Base-by-base conservation (phyloP, 2,329 filamentous ascomycete species). In the Calonectria hawksworthii region DNA sequence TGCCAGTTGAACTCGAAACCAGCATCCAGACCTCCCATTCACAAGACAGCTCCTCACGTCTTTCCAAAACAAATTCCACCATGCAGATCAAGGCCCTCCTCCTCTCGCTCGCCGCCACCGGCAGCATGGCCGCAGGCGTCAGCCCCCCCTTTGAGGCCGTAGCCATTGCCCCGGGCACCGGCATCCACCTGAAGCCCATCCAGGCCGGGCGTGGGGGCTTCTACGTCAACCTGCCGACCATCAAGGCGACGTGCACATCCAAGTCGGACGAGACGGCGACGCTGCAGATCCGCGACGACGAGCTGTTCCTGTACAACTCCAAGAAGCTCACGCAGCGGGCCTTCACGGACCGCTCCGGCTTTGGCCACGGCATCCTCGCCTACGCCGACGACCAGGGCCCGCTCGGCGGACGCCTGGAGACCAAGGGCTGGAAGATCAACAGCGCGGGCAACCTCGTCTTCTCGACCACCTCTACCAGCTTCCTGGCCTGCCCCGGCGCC, bases 311-410 rank as follows among this genome's bases (percentile, higher is more conserved):
- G 41, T 91, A 86, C 73, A 76, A 80, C 28, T 61, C 54, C 1
- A 83, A 83, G n/a, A 84, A 83, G 9, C 83, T 77, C 44, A 83
- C 83, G 3, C 91, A 92, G 84, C 83, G 88, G 78, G 74, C 90
- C 65, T 92, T 80, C 76, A 88, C 88, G 51, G 90, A 93, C 82
- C 88, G 88, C 56, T 91, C 89, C 56, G 90, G 90, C 79, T 91
- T 92, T 89, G 88, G 89, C 76, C 88, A 90, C 77, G 91, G 91
- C 66, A 83, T 85, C 28, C 79, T 92, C 8, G 34, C 34, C 50
- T 87, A 87, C 56, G 92, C 90, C 85, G 86, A 87, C 34, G 89
- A 87, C 6, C 87, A 87, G 51, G 71, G 78, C 13, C 21, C 61
- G 8, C 70, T 83, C 0, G 85, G 86, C 36, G 78, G 77, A 38